Evolutionary conservation across 176 grass and related monocot genomes (phyloP), one percentile per base, ranked within the genome.

Genomic region (Rhynchospora tenuis): DNA sequence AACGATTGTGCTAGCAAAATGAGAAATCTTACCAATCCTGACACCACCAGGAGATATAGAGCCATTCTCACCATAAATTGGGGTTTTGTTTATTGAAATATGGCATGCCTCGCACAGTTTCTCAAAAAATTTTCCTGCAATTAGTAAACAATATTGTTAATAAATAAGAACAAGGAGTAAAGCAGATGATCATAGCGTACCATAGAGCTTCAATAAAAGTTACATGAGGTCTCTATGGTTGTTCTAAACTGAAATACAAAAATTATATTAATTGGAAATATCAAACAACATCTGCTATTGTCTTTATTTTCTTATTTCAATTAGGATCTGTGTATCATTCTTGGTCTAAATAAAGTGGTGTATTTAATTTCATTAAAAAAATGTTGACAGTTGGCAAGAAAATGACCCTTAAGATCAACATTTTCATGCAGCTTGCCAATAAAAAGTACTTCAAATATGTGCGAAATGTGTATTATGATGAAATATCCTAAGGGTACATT

Each of bases 101-200:
- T 87, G 93, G 71, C 96, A 99, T 81, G 90, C 83, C 86, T 99
- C 96, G n/a, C 93, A 99, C 45, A 99, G 91, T 84, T 95, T 99
- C 48, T 99, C 96, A 26, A 95, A 95, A 63, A 67, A 89, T 86
- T 99, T 99, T 15, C 96, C 96, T 99, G 86, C 63, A 50, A 20
- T 31, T 13, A 84, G 2, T 56, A n/a, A 84, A 84, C 22, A 52
- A 56, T 33, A 19, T 69, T 26, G 17, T 84, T 58, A 56, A 73
- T 73, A 56, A 55, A 12, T 31, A 52, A 58, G 19, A 33, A 73
- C 58, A 64, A 84, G 4, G 14, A 23, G 43, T 58, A 56, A 3
- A 9, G 22, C 73, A 76, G 24, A 76, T 16, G 14, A 51, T 29
- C 47, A 28, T 29, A 52, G 46, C 14, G 29, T 31, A 68, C 28